Conservation (phyloP, 2,329 filamentous ascomycete genomes). For the Xylaria sp. region DNA sequence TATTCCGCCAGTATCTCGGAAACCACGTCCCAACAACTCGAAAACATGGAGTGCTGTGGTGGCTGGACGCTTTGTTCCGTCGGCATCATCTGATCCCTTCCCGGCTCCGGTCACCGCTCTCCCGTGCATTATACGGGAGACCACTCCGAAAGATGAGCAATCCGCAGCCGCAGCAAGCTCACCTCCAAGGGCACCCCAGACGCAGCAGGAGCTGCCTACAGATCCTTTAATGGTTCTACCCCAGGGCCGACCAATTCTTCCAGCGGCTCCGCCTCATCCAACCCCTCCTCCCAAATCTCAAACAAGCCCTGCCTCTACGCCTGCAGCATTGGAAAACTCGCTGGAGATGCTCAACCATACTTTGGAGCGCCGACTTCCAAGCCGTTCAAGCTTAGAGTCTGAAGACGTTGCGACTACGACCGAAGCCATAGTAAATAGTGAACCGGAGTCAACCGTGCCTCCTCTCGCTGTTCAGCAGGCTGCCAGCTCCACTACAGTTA, state of each 20-base stretch:
- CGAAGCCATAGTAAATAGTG: not conserved
- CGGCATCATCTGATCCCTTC: not conserved
- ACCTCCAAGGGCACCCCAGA: not conserved
- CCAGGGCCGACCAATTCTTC: not conserved
- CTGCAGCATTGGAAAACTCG: too few relatives aligned
- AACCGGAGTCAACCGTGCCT: not conserved
- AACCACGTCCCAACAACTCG: not conserved
- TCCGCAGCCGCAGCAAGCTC: not conserved
- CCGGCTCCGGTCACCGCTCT: not conserved
- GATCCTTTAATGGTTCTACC: not conserved
- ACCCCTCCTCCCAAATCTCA: not conserved
- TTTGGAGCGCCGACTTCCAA: not conserved
- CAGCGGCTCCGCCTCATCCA: not conserved
- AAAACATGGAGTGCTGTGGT: constrained; percentile 29
- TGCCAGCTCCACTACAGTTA: not conserved
- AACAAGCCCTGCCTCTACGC: not conserved
- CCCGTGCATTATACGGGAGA: too few relatives aligned
- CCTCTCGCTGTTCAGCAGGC: not conserved
- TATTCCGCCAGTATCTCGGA: not conserved
- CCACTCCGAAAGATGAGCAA: too few relatives aligned
- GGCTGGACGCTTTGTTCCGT: constrained; percentile 21
- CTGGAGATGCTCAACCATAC: not conserved
- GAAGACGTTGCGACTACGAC: not conserved
- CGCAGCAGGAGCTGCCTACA: not conserved
- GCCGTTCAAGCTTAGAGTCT: not conserved